Conservation (phyloP, 148 eudicot species). For the Vaccinium macrocarpon region DNA sequence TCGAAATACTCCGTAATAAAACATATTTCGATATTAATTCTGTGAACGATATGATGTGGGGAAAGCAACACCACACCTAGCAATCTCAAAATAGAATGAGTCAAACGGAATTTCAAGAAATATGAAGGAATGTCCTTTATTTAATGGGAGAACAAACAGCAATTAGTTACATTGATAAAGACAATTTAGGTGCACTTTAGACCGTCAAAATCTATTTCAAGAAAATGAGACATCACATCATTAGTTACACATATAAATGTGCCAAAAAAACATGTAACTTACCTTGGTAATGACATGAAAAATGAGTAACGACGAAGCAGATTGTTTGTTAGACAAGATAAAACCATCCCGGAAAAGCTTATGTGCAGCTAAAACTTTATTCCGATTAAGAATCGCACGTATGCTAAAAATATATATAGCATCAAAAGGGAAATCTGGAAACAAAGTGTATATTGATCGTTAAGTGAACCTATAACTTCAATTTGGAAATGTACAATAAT, state of each 20-base stretch:
- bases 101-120: not conserved
- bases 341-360: too few relatives aligned
- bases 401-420: too few relatives aligned
- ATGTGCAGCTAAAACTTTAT: too few relatives aligned
- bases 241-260: not conserved
- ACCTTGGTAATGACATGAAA: conserved; percentile 7
- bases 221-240: not conserved
- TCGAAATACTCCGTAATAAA: too few relatives aligned
- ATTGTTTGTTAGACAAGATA: too few relatives aligned
- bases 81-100: not conserved
- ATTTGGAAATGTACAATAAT: too few relatives aligned
- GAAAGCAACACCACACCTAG: not conserved
- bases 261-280: not conserved
- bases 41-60: not conserved
- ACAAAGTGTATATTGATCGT: not conserved
- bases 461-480: too few relatives aligned
- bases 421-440: too few relatives aligned
- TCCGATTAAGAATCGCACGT: too few relatives aligned
- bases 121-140: not conserved
- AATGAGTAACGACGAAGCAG: not conserved
- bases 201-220: not conserved
- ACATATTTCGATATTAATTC: too few relatives aligned
- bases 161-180: conserved; percentile 1
- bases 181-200: not conserved
- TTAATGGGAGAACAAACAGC: too few relatives aligned